Evolutionary conservation across 1,139 yeast genomes (phyloP).

Genomic region (Saccharomyces hybrid): DNA sequence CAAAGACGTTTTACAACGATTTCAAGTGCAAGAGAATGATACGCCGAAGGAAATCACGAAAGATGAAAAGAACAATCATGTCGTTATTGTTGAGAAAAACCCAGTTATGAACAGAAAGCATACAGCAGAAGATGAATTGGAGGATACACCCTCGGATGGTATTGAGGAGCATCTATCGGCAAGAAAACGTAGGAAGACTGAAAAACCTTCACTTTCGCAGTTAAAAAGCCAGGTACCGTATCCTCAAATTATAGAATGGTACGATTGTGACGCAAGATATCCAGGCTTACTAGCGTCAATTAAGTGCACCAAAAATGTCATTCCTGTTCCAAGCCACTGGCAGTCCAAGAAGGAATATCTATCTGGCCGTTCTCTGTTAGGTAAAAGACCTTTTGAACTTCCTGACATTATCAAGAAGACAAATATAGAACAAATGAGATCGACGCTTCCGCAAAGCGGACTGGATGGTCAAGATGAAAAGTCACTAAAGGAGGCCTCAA

Average conservation of each 20-base stretch:
- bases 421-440: conserved; percentile 85
- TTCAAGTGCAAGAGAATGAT: conserved; percentile 2
- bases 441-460: conserved; percentile 34
- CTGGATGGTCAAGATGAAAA: conserved; percentile 38
- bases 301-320: conserved; percentile 58
- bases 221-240: conserved; percentile 51
- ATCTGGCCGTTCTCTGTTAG: conserved; percentile 64
- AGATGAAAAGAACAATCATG: neutral
- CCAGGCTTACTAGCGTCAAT: conserved; percentile 60
- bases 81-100: neutral
- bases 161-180: conserved; percentile 16
- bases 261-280: conserved; percentile 77
- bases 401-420: conserved; percentile 77
- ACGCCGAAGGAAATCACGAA: neutral
- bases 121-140: neutral
- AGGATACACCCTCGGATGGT: neutral
- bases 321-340: conserved; percentile 87
- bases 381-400: conserved; percentile 63
- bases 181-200: conserved; percentile 43
- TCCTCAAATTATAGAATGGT: conserved; percentile 83
- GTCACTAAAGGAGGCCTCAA: conserved; percentile 63
- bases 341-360: conserved; percentile 68
- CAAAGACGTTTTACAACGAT: conserved; percentile 6
- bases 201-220: conserved; percentile 59
- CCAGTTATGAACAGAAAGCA: conserved; percentile 1